A percentile compares a stretch with the other conserved stretches of the same genome.
These are phyloP conservation scores for Trichosporon sp. DNA, from an alignment of 1,284 basidiomycete genomes.

Conservation along the genomic window DNA sequence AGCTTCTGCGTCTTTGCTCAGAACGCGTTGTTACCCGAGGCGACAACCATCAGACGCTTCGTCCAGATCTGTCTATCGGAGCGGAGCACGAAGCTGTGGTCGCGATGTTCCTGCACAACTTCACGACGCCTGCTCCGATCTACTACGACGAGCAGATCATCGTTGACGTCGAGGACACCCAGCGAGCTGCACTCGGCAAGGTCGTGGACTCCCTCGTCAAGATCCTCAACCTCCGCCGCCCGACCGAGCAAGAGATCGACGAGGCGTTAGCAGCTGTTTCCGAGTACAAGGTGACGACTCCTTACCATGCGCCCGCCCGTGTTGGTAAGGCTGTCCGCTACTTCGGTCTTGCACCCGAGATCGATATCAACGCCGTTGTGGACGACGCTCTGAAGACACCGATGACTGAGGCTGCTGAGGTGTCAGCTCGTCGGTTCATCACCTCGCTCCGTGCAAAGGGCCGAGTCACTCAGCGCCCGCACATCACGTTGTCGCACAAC, in stretches of 20 bases:
- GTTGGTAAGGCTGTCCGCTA: conserved; percentile 57
- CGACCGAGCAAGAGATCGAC: conserved; percentile 56
- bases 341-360: conserved; percentile 68
- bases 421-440: conserved; percentile 53
- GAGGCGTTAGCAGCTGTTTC: conserved; percentile 57
- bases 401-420: conserved; percentile 26
- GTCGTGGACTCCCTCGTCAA: conserved; percentile 59
- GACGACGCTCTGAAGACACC: conserved; percentile 13
- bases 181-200: conserved; percentile 56
- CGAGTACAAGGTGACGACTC: conserved; percentile 34
- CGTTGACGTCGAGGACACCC: conserved; percentile 57
- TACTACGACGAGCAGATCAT: conserved; percentile 65
- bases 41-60: conserved; percentile 74
- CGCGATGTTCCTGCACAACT: conserved; percentile 65
- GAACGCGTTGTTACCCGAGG: conserved; percentile 70
- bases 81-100: conserved; percentile 73
- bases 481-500: conserved; percentile 79
- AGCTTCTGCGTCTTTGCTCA: conserved; percentile 65
- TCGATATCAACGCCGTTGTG: conserved; percentile 53
- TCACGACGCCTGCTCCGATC: conserved; percentile 60
- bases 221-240: conserved; percentile 51
- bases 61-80: conserved; percentile 53
- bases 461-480: conserved; percentile 62
- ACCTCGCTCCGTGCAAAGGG: conserved; percentile 51
- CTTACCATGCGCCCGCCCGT: conserved; percentile 28